phyloP scores from a whole-genome alignment of 805 yeast genomes.

The Suhomyces emberorum region DNA sequence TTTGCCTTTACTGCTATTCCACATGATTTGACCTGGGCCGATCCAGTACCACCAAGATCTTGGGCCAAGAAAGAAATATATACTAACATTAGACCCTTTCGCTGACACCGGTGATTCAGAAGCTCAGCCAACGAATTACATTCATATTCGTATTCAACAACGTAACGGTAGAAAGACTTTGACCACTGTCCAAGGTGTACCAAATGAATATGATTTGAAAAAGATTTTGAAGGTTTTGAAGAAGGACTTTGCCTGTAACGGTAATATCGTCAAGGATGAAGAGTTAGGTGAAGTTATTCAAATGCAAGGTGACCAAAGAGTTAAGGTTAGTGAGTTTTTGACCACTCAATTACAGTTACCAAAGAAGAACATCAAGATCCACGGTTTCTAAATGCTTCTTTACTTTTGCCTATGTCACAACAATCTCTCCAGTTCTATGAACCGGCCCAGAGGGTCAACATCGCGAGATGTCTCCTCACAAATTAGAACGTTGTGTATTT shows the following conservation, averaged over 20 bases:
- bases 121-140: conserved; percentile 91
- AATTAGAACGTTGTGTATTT: no score
- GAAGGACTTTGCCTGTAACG: conserved; percentile 98
- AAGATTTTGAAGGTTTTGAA: conserved; percentile 89
- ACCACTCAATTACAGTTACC: conserved; percentile 82
- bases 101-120: conserved; percentile 99
- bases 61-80: no score
- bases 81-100: conserved; percentile 69
- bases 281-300: conserved; percentile 97
- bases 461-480: no score
- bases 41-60: no score
- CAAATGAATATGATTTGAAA: conserved; percentile 90
- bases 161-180: conserved; percentile 99
- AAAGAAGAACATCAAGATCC: conserved; percentile 96
- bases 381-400: conserved; percentile 97
- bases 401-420: no score
- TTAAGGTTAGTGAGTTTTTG: conserved; percentile 90
- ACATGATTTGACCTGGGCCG: no score
- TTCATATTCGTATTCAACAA: conserved; percentile 98
- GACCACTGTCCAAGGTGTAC: conserved; percentile 97
- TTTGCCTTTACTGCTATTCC: no score
- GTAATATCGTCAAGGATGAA: conserved; percentile 94
- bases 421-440: no score
- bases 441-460: no score
- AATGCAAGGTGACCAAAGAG: conserved; percentile 98